A percentile compares a stretch with the other conserved stretches of the same genome.
phyloP scores from a whole-genome alignment of 176 grass and related monocot genomes.

The Thalia dealbata region DNA sequence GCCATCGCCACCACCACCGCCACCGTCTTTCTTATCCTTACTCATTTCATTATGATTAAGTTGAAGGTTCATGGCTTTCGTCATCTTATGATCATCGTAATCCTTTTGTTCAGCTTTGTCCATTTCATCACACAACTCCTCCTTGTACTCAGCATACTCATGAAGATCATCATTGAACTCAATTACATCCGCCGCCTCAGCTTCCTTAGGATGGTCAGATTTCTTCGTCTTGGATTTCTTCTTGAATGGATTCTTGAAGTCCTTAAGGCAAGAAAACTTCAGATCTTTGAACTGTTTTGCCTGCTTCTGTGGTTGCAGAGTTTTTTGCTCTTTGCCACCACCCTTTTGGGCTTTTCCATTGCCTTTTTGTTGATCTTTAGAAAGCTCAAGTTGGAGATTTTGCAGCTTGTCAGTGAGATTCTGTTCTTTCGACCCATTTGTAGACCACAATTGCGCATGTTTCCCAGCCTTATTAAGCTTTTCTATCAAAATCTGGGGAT shows the following conservation, averaged over 20 bases:
- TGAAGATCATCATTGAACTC: background rate
- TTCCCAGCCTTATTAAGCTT: constrained; percentile 83
- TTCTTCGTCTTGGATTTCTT: constrained; percentile 14
- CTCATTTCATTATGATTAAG: background rate
- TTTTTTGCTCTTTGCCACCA: background rate
- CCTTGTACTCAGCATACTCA: constrained; percentile 3
- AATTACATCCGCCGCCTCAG: background rate
- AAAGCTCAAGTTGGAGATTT: constrained; percentile 28
- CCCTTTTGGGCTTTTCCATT: background rate
- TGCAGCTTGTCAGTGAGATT: constrained; percentile 42
- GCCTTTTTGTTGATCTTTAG: background rate
- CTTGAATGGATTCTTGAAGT: constrained; percentile 24
- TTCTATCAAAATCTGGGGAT: constrained; percentile 72
- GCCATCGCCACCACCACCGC: too few relatives aligned
- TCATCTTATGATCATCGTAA: constrained; percentile 17
- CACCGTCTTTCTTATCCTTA: constrained; percentile 8
- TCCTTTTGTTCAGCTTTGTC: background rate
- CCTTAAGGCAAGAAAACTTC: constrained; percentile 5
- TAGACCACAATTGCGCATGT: constrained; percentile 54
- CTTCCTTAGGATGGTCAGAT: background rate
- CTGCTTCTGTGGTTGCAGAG: background rate
- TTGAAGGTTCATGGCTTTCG: constrained; percentile 1
- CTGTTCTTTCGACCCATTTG: constrained; percentile 28
- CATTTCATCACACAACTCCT: constrained; percentile 4
- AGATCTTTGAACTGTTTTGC: constrained; percentile 20